These are phyloP conservation scores for Arthromyces matolae DNA, from an alignment of 768 basidiomycete genomes.

Conservation along the genomic window DNA sequence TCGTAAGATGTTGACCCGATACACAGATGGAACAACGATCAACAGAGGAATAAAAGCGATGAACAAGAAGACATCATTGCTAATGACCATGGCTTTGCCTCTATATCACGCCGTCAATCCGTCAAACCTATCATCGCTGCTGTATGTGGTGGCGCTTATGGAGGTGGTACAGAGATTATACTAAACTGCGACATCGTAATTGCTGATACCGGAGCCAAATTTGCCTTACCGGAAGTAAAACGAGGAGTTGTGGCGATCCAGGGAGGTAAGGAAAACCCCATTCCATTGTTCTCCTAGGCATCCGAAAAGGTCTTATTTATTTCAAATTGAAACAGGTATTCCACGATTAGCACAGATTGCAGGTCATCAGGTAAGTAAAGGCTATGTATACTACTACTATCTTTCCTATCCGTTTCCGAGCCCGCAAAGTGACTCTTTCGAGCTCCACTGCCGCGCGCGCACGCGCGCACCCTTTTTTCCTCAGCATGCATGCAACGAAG, in stretches of 20 bases:
- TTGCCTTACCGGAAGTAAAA: constrained; percentile 76
- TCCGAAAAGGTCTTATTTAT: background rate
- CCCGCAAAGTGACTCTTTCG: background rate
- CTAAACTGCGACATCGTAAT: constrained; percentile 79
- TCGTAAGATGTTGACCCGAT: no score
- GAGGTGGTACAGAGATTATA: constrained; percentile 64
- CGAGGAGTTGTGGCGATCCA: constrained; percentile 70
- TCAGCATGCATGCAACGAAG: no score
- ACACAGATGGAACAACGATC: constrained; percentile 56
- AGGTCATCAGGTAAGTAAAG: constrained; percentile 67
- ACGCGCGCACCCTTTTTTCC: no score
- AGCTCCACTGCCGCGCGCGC: no score
- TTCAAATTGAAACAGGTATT: constrained; percentile 43
- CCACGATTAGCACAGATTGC: constrained; percentile 61
- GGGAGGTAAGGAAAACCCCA: constrained; percentile 49
- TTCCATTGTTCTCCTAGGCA: background rate
- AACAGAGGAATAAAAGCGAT: constrained; percentile 38
- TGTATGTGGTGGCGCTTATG: constrained; percentile 69
- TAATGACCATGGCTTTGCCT: constrained; percentile 61
- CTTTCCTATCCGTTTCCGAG: constrained; percentile 5
- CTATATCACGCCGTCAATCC: constrained; percentile 64
- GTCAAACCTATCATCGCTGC: constrained; percentile 79
- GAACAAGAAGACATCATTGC: constrained; percentile 40
- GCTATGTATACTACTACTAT: background rate
- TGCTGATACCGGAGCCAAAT: constrained; percentile 60